Evolutionary conservation across 2,329 filamentous ascomycete genomes (phyloP).

Genomic region (Fusarium piperis): DNA sequence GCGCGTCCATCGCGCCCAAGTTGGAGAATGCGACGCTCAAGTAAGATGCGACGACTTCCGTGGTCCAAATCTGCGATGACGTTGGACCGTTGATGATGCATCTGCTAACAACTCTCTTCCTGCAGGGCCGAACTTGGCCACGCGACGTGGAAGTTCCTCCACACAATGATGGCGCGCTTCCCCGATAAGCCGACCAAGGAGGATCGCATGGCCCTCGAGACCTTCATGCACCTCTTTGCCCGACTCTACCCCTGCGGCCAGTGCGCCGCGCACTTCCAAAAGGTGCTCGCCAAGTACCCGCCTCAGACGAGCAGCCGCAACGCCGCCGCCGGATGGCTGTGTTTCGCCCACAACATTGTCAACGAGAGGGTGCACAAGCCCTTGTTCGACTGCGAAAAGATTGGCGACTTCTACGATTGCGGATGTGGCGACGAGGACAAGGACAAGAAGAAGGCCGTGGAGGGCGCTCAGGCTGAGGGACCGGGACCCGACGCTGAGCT

Average conservation of each 20-base stretch:
- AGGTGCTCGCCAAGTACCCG: conserved; percentile 68
- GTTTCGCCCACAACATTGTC: conserved; percentile 74
- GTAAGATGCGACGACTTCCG: conserved; percentile 53
- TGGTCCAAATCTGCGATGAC: neutral
- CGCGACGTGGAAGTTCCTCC: conserved; percentile 75
- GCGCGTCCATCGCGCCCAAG: conserved; percentile 80
- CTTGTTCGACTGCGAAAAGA: conserved; percentile 71
- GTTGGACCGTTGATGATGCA: neutral
- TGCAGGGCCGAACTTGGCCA: conserved; percentile 71
- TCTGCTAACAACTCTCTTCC: conserved; percentile 11
- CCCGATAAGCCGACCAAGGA: conserved; percentile 71
- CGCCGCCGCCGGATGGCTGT: conserved; percentile 73
- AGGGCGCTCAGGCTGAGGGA: conserved; percentile 30
- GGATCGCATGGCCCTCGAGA: conserved; percentile 70
- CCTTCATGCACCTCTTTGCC: conserved; percentile 73
- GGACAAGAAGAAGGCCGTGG: conserved; percentile 45
- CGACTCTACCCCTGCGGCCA: conserved; percentile 78
- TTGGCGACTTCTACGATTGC: conserved; percentile 78
- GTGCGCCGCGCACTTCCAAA: conserved; percentile 74
- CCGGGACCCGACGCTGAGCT: conserved; percentile 27
- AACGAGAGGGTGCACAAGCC: conserved; percentile 71
- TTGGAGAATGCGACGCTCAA: conserved; percentile 85
- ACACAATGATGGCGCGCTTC: conserved; percentile 77
- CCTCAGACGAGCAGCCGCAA: conserved; percentile 72
- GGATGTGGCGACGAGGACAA: conserved; percentile 73